Base-by-base conservation (phyloP, 75 land plant genomes). In the Chamaecyparis obtusa region DNA sequence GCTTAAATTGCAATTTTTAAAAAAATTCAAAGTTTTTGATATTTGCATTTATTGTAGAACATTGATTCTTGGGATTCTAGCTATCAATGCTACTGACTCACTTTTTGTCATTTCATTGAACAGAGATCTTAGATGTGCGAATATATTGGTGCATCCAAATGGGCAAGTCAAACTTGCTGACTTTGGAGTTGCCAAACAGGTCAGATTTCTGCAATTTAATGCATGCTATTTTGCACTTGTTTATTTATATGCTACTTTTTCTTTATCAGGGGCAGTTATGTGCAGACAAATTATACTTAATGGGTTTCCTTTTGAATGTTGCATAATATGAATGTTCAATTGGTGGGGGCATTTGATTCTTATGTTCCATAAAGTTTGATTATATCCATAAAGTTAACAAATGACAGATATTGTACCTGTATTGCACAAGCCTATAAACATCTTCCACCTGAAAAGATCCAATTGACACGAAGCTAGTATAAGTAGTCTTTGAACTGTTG, bases 51-150 rank as follows among this genome's bases (percentile, higher is more conserved):
- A 81, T 46, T 44, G 21, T 80, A 44, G 30, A 81, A 46, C 32
- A n/a, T 41, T 46, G 51, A 46, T 81, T 81, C 27, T 41, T 24
- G 48, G 9, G 82, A 17, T 17, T 16, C 21, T 79, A 79, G 24
- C 24, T 44, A 43, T 80, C 24, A 79, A 79, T 80, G 49, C 24
- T 11, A 44, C 11, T 27, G n/a, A 43, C 41, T 79, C 21, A 21
- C 19, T 79, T 79, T 37, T 5, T 41, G 16, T 11, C 9, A 2
- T 80, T 13, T 46, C 13, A 16, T 78, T 41, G 81, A 37, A 39
- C 91, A 91, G 93, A 85, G 93, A 92, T 74, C 87, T 92, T 49
- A 92, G 91, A 88, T 92, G 93, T 87, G 88, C 92, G 46, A 92
- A 92, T 89, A 87, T 92, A 51, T 86, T 92, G 76, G 92, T 92